phyloP scores from a whole-genome alignment of 805 yeast genomes.

The Teunomyces panamensis region DNA sequence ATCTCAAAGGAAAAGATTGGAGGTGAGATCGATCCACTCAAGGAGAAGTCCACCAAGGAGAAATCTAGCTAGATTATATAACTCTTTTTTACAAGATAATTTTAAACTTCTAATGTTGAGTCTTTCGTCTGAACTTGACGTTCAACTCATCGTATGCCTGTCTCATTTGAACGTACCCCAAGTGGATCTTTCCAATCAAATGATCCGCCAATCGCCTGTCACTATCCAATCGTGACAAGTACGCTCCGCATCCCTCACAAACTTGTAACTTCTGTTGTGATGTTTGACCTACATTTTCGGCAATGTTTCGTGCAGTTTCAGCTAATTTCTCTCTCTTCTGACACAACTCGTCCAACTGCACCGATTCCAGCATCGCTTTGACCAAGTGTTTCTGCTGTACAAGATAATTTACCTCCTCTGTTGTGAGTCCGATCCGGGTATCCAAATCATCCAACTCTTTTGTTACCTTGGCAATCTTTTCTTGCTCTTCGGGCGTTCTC shows the following conservation, averaged over 20 bases:
- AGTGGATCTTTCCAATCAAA: constrained; percentile 81
- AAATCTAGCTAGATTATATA: background rate
- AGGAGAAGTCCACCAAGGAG: constrained; percentile 1
- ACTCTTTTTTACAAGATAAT: background rate
- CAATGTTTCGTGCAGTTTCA: constrained; percentile 53
- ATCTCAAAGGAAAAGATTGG: constrained; percentile 38
- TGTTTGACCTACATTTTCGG: constrained; percentile 76
- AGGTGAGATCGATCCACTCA: constrained; percentile 7
- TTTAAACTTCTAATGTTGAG: background rate
- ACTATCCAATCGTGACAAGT: constrained; percentile 77
- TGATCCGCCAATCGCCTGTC: constrained; percentile 89
- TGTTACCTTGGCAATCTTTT: constrained; percentile 52
- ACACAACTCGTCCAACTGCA: constrained; percentile 41
- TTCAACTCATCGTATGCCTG: constrained; percentile 44
- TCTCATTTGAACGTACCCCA: constrained; percentile 78
- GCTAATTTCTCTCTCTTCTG: constrained; percentile 52
- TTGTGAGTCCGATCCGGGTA: constrained; percentile 59
- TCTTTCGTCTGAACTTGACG: constrained; percentile 9
- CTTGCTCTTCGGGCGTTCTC: constrained; percentile 72
- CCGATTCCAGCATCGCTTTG: constrained; percentile 50
- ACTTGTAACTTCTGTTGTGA: constrained; percentile 90
- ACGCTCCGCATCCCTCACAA: constrained; percentile 88
- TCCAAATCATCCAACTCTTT: constrained; percentile 61
- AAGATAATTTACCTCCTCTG: constrained; percentile 61
- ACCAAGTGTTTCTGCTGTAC: constrained; percentile 47